These are phyloP conservation scores for Diaporthe nobilis DNA, from an alignment of 2,329 filamentous ascomycete genomes.

Conservation along the genomic window DNA sequence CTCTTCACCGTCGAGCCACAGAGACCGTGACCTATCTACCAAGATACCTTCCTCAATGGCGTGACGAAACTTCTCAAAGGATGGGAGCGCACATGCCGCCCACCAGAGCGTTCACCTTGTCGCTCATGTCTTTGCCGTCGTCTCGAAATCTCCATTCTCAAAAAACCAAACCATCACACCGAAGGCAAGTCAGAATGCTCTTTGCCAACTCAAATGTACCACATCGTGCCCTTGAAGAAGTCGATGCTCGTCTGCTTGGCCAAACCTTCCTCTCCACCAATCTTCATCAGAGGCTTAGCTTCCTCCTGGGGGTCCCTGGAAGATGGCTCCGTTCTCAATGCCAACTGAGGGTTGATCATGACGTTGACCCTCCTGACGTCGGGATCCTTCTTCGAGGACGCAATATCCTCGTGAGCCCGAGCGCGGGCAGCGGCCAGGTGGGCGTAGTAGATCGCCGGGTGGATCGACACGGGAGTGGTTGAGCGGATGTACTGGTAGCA, in stretches of 20 bases:
- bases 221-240: constrained; percentile 58
- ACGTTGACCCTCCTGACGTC: neutral
- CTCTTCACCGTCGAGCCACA: too few species aligned
- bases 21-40: neutral
- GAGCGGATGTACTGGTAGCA: constrained; percentile 94
- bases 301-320: constrained; percentile 49
- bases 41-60: neutral
- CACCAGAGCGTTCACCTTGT: neutral
- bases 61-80: neutral
- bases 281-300: constrained; percentile 57
- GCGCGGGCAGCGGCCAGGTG: constrained; percentile 89
- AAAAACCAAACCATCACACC: neutral
- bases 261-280: constrained; percentile 45
- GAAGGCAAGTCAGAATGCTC: neutral
- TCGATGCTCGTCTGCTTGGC: constrained; percentile 47
- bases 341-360: neutral
- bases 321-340: constrained; percentile 47
- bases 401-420: constrained; percentile 76
- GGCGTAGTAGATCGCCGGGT: constrained; percentile 95
- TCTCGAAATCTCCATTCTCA: neutral
- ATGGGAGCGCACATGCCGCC: neutral
- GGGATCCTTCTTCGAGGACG: constrained; percentile 60
- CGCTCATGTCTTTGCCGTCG: neutral
- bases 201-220: constrained; percentile 55
- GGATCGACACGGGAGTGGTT: constrained; percentile 90